phyloP scores from a whole-genome alignment of 148 eudicot species.

The Gaultheria prostrata region DNA sequence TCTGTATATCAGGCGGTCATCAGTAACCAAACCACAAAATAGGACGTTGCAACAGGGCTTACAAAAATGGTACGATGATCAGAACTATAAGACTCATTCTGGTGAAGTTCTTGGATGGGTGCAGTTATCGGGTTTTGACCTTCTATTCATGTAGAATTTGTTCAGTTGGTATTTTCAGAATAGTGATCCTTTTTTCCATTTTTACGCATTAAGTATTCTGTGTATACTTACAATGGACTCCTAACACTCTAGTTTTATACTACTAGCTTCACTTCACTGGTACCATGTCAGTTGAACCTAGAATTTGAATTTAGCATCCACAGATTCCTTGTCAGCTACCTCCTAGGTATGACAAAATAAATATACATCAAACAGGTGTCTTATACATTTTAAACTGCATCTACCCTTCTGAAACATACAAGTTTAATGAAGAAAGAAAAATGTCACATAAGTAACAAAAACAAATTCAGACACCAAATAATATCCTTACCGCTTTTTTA shows the following conservation, averaged over 20 bases:
- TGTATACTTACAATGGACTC: background rate
- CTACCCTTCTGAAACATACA: background rate
- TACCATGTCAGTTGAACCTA: background rate
- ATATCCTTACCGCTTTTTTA: constrained; percentile 68
- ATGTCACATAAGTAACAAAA: background rate
- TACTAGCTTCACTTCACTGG: background rate
- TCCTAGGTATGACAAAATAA: background rate
- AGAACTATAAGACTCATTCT: background rate
- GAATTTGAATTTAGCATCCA: background rate
- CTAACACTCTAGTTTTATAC: background rate
- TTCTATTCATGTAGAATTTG: background rate
- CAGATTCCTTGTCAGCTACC: background rate
- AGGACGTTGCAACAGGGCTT: background rate
- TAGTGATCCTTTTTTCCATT: background rate
- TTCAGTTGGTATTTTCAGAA: background rate
- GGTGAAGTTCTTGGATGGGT: background rate
- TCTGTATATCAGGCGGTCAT: background rate
- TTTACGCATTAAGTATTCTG: no score
- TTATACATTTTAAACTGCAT: background rate
- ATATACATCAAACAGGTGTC: background rate
- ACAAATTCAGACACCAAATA: background rate
- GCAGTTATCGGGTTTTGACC: background rate
- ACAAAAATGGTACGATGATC: background rate
- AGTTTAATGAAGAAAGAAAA: background rate
- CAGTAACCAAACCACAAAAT: background rate